Evolutionary conservation across 2,329 filamentous ascomycete genomes (phyloP), one percentile per base, ranked within the genome.

Genomic region (Ceratocystis huliohia): DNA sequence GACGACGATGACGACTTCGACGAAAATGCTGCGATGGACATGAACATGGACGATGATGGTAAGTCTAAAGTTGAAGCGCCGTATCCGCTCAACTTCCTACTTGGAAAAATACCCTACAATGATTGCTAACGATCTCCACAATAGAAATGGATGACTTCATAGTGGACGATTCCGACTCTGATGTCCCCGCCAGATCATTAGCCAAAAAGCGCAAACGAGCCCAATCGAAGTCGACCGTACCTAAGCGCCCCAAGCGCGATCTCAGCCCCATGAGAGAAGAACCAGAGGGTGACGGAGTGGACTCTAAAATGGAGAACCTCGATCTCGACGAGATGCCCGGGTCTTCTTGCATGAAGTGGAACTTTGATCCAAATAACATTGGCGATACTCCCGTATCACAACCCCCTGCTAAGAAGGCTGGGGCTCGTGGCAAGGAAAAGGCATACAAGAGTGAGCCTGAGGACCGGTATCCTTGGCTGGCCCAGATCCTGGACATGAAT

Each of bases 381-480:
- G 75, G 25, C 70, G 75, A 44, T 46, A 70, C 48, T 63, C 71
- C 69, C 8, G 67, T 68, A 5, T 61, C 67, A 69, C 73, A 70
- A 67, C 71, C 70, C 46, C 33, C 30, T 3, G 33, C 41, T 5
- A 62, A 46, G 10, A 61, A 67, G 25, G 71, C 73, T 20, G 64
- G 69, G 4, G 45, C 76, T 1, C 78, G 78, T 25, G 65, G 70
- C 33, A 84, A 84, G 69, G 78, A 80, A 70, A 96, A 94, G 73
- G 89, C 90, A 3, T 85, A 92, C 73, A 85, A 84, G 37, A 88
- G 84, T 46, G 91, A 96, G 59, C 91, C 92, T 0, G 90, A 95
- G 69, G 82, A 93, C 66, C 83, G 94, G 68, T 95, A 99, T 73
- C 77, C 89, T 13, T 99, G 94, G 94, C 82, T 99, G 65, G 92